phyloP scores from a whole-genome alignment of 2,329 filamentous ascomycete genomes.

The Akanthomyces dipterigenus region DNA sequence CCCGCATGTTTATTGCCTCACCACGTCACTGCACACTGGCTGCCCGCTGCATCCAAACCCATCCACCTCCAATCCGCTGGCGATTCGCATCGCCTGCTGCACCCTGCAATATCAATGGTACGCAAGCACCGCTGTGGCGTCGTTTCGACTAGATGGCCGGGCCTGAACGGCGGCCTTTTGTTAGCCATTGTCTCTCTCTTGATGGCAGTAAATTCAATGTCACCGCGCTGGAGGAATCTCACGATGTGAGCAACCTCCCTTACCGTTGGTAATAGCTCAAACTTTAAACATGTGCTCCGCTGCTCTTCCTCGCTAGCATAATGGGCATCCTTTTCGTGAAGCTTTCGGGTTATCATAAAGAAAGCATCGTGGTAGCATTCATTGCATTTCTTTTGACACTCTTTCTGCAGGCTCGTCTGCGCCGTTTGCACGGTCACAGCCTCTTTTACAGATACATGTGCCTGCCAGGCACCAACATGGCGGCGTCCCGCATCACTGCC shows the following conservation, averaged over 20 bases:
- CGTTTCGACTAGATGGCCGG: constrained; percentile 1
- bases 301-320: not conserved
- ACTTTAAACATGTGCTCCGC: not conserved
- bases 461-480: not conserved
- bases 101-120: not conserved
- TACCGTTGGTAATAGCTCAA: not conserved
- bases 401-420: too few species aligned
- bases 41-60: not conserved
- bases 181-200: not conserved
- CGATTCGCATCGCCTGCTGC: not conserved
- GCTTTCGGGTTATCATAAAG: too few species aligned
- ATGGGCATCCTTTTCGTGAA: not conserved
- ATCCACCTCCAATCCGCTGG: not conserved
- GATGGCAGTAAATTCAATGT: too few species aligned
- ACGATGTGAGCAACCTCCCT: not conserved
- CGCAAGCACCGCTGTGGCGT: not conserved
- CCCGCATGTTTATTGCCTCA: not conserved
- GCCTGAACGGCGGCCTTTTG: not conserved
- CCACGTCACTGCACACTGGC: not conserved
- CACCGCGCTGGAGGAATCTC: not conserved
- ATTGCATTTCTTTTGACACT: too few species aligned
- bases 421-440: not conserved
- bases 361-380: not conserved
- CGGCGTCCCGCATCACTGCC: not conserved
- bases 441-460: not conserved